Percentiles rank a stretch among this genome's conserved stretches.
These are phyloP conservation scores for Marchantia paleacea DNA, from an alignment of 225 moss, liverwort and hornwort genomes.

Conservation along the genomic window DNA sequence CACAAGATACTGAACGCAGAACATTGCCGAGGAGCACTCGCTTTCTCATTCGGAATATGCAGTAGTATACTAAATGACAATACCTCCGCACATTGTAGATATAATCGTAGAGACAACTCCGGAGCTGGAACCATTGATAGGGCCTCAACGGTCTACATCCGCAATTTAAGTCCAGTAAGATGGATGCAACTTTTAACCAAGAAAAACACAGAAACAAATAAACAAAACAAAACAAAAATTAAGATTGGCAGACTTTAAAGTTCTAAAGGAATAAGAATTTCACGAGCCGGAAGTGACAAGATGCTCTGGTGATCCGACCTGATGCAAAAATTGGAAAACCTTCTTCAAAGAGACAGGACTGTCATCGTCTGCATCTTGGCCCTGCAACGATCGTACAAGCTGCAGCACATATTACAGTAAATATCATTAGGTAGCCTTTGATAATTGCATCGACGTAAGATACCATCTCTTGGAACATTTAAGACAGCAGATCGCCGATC, in stretches of 20 bases:
- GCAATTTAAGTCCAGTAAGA: background rate
- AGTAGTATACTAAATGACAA: background rate
- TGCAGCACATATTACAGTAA: slow-evolving; percentile 29
- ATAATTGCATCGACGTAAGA: background rate
- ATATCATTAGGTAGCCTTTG: background rate
- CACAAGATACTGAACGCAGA: background rate
- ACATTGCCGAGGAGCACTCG: no score
- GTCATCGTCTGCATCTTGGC: slow-evolving; percentile 53
- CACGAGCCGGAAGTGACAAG: background rate
- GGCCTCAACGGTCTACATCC: slow-evolving; percentile 75
- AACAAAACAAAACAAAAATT: background rate
- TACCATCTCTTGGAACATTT: background rate
- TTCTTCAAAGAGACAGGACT: slow-evolving; percentile 59
- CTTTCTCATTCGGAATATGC: no score
- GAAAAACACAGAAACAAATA: background rate
- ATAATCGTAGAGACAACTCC: slow-evolving; percentile 74
- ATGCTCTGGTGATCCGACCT: slow-evolving; percentile 40
- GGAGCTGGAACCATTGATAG: slow-evolving; percentile 80
- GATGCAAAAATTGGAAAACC: slow-evolving; percentile 90
- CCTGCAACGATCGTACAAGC: slow-evolving; percentile 73
- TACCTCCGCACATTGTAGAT: slow-evolving; percentile 95
- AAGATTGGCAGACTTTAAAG: background rate
- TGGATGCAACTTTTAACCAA: background rate
- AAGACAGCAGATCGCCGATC: background rate
- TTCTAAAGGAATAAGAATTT: background rate